Evolutionary conservation across 1,284 basidiomycete genomes (phyloP).

Genomic region (Trametes sp.): DNA sequence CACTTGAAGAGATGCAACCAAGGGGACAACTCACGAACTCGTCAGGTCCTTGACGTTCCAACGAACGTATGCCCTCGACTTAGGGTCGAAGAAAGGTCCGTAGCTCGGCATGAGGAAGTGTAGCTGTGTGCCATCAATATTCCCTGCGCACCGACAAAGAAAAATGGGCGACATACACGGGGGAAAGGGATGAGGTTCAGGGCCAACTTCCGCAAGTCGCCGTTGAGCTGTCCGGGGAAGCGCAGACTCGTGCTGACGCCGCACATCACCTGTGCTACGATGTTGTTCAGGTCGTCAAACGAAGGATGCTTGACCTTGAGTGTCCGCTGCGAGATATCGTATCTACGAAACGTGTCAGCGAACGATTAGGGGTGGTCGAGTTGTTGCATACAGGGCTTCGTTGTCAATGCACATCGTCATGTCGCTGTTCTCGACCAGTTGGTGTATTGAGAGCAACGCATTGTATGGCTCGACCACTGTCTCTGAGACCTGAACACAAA

Average conservation of each 20-base stretch:
- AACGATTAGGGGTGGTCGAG: background rate
- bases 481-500: constrained; percentile 78
- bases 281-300: constrained; percentile 83
- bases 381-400: constrained; percentile 79
- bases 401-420: constrained; percentile 93
- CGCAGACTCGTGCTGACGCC: constrained; percentile 90
- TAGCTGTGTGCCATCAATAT: constrained; percentile 52
- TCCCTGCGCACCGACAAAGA: background rate
- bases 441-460: constrained; percentile 88
- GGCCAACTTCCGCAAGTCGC: constrained; percentile 91
- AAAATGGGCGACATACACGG: constrained; percentile 59
- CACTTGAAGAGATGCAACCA: background rate
- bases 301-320: constrained; percentile 76
- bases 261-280: constrained; percentile 88
- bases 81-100: constrained; percentile 79
- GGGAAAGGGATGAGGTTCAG: constrained; percentile 96
- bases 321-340: constrained; percentile 83
- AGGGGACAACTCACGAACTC: constrained; percentile 77
- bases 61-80: constrained; percentile 68
- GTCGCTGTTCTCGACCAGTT: constrained; percentile 92
- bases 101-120: constrained; percentile 93
- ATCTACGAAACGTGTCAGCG: constrained; percentile 48
- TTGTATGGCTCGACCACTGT: constrained; percentile 98
- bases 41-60: constrained; percentile 75
- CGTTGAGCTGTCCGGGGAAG: constrained; percentile 95